Conservation (phyloP, 1,284 basidiomycete genomes). For the Chondrostereum purpureum region DNA sequence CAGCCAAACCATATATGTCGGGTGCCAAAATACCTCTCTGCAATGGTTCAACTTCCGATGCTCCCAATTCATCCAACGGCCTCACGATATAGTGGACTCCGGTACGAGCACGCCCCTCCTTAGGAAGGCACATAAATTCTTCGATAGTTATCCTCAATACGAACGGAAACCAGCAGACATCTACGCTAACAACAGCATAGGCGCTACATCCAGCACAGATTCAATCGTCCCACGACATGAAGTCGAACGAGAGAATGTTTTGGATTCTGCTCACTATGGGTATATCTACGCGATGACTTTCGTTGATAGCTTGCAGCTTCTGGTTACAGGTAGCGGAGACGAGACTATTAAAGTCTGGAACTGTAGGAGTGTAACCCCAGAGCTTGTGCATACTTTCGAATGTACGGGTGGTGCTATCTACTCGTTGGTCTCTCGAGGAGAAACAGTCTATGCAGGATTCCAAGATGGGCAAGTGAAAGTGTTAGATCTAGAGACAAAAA, state of each 20-base stretch:
- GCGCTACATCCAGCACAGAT: constrained; percentile 24
- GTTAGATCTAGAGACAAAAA: constrained; percentile 86
- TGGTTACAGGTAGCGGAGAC: constrained; percentile 85
- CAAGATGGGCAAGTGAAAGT: constrained; percentile 93
- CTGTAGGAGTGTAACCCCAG: constrained; percentile 41
- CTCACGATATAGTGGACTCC: constrained; percentile 17
- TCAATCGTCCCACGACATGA: constrained; percentile 31
- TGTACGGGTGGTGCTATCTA: constrained; percentile 69
- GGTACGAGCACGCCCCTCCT: constrained; percentile 42
- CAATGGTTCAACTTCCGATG: constrained; percentile 72
- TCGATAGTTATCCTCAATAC: constrained; percentile 72
- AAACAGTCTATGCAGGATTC: constrained; percentile 86
- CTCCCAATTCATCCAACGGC: not conserved
- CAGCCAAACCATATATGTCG: constrained; percentile 76
- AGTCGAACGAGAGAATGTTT: constrained; percentile 63
- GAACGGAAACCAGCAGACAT: constrained; percentile 59
- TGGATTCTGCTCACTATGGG: constrained; percentile 88
- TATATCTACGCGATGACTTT: constrained; percentile 87
- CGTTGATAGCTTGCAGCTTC: constrained; percentile 39
- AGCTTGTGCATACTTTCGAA: constrained; percentile 54
- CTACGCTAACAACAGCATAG: constrained; percentile 42
- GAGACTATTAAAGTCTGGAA: constrained; percentile 88
- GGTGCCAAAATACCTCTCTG: constrained; percentile 85
- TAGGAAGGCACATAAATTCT: constrained; percentile 71
- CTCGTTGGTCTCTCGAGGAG: constrained; percentile 70